Evolutionary conservation across 257 asterid species (phyloP), one percentile per base, ranked within the genome.

Genomic region (Forsythia viridissima): DNA sequence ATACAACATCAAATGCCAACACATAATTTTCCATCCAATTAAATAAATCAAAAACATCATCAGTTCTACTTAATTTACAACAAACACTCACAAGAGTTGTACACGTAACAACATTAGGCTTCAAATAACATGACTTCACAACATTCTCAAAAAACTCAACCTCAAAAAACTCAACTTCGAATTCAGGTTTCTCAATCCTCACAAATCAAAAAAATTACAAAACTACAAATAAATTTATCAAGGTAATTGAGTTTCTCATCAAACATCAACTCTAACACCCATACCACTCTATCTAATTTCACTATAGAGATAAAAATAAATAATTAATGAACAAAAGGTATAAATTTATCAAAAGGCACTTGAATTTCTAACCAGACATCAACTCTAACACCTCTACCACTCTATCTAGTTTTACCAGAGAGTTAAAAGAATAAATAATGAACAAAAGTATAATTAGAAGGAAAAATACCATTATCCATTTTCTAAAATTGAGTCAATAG

Each of bases 181-280:
- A 24, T 24, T 24, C 24, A 0, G 96, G 88, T 84, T 92, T 88
- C 81, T 96, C 92, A 83, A 86, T 85, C 81, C 89, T 86, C 84
- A 88, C 72, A 80, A 88, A 90, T 30, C 96, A 24, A 95, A 75
- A 85, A 85, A 86, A 93, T 86, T 84, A 90, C 98, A 84, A 89
- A 88, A 80, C 93, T 93, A 74, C 91, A 88, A 5, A 90, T 89
- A 84, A 80, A 89, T 84, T 93, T 92, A 80, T 86, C 85, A 78
- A 30, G 34, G 34, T 30, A 30, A 30, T 30, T 30, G 34, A 30
- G 34, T 30, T 30, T 30, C 34, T 24, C 24, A 24, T 24, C 24
- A 24, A 24, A 24, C 24, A 24, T 30, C 34, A 30, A 30, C 34
- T 30, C 34, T 30, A 30, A 30, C 34, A 30, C 1, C 34, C 2